Conservation (phyloP, 257 asterid genomes). For the Perilla frutescens region DNA sequence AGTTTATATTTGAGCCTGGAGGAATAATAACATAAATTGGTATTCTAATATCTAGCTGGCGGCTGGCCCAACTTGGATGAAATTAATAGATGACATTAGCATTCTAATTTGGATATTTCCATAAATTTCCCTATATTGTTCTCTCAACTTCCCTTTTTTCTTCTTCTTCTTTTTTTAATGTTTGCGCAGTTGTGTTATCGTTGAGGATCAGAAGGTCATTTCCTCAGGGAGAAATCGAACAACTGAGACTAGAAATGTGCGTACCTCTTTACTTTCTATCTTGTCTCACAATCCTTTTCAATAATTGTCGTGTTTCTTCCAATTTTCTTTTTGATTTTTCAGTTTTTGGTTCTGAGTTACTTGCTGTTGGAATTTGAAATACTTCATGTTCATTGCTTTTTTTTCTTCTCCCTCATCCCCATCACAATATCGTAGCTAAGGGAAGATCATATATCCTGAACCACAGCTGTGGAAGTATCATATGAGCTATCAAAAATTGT, state of each 20-base stretch:
- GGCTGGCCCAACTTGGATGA: background rate
- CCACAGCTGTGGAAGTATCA: background rate
- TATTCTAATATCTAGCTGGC: conserved; percentile 5
- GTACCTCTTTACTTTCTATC: conserved; percentile 21
- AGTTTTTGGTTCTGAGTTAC: background rate
- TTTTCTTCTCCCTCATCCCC: background rate
- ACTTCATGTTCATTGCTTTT: background rate
- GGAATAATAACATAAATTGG: conserved; percentile 16
- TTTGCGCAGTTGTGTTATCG: conserved; percentile 64
- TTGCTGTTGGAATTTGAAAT: background rate
- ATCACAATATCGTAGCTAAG: background rate
- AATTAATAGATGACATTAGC: conserved; percentile 25
- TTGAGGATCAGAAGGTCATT: conserved; percentile 68
- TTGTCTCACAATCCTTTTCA: conserved; percentile 4
- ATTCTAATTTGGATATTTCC: conserved; percentile 25
- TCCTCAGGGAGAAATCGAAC: conserved; percentile 84
- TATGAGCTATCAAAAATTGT: conserved; percentile 22
- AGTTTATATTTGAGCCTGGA: conserved; percentile 6
- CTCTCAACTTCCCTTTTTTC: conserved; percentile 29
- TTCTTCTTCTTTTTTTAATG: background rate
- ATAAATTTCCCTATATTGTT: background rate
- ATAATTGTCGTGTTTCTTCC: conserved; percentile 16
- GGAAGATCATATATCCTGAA: background rate
- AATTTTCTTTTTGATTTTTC: background rate
- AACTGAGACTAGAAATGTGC: conserved; percentile 75